Percentiles rank a stretch among this genome's conserved stretches.
These are phyloP conservation scores for Globisporangium parvum DNA, from an alignment of 352 stramenopile genomes.

Conservation along the genomic window DNA sequence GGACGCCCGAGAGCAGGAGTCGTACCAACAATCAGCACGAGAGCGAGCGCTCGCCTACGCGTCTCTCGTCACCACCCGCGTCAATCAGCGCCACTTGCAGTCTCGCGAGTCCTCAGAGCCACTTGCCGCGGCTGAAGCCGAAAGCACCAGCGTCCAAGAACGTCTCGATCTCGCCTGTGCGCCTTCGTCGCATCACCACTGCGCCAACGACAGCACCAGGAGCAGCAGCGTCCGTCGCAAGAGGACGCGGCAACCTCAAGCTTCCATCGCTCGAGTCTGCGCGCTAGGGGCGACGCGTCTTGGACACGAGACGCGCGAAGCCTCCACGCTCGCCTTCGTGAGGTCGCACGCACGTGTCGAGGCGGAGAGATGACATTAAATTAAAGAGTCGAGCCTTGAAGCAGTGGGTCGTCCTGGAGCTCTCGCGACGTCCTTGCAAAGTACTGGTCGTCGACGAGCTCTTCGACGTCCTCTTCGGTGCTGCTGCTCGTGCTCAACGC, in stretches of 20 bases:
- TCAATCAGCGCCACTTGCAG: too few species aligned
- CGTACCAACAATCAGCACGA: conserved; percentile 8
- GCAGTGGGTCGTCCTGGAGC: too few species aligned
- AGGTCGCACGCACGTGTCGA: not conserved
- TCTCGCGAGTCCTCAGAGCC: conserved; percentile 11
- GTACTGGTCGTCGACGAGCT: too few species aligned
- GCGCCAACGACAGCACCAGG: conserved; percentile 23
- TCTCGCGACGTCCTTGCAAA: too few species aligned
- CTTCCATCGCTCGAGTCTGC: conserved; percentile 26
- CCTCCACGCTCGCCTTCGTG: too few species aligned
- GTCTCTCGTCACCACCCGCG: too few species aligned
- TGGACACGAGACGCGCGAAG: too few species aligned
- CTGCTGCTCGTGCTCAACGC: too few species aligned
- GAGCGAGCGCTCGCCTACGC: not conserved
- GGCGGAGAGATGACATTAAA: too few species aligned
- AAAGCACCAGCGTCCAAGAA: conserved; percentile 11
- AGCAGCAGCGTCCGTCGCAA: not conserved
- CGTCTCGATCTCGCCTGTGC: conserved; percentile 27
- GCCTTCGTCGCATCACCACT: conserved; percentile 36
- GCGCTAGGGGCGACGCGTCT: too few species aligned
- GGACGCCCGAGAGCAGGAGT: not conserved
- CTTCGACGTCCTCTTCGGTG: too few species aligned
- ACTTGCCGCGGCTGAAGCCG: conserved; percentile 17
- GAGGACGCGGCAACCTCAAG: conserved; percentile 21
- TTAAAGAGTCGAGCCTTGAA: too few species aligned